Conservation (phyloP, 768 basidiomycete species). For the Mycena vulgaris region DNA sequence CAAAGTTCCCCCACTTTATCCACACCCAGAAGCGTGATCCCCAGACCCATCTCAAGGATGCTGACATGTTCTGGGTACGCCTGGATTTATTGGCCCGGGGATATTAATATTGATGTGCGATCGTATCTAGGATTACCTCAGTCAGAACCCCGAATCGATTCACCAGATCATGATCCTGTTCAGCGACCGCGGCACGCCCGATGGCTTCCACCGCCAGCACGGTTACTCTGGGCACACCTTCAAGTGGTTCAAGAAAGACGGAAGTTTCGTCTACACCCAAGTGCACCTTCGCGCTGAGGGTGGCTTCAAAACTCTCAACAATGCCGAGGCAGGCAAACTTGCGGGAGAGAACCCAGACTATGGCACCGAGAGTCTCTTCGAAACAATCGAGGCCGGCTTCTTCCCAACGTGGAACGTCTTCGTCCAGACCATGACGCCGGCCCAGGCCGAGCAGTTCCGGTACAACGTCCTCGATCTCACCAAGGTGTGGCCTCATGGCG, state of each 20-base stretch:
- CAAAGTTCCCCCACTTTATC: slow-evolving; percentile 95
- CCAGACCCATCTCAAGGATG: slow-evolving; percentile 91
- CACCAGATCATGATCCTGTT: slow-evolving; percentile 93
- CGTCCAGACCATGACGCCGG: slow-evolving; percentile 94
- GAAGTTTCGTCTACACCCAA: slow-evolving; percentile 89
- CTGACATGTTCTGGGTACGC: slow-evolving; percentile 87
- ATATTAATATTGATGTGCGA: slow-evolving; percentile 41
- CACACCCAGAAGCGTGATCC: slow-evolving; percentile 95
- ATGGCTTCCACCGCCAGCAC: slow-evolving; percentile 89
- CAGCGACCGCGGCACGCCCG: slow-evolving; percentile 96
- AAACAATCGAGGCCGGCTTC: slow-evolving; percentile 85
- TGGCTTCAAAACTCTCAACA: slow-evolving; percentile 88
- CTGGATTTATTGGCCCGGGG: background rate
- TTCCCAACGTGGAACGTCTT: slow-evolving; percentile 93
- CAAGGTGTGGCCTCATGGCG: slow-evolving; percentile 91
- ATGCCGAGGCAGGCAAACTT: slow-evolving; percentile 74
- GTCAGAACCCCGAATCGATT: slow-evolving; percentile 90
- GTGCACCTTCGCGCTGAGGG: slow-evolving; percentile 85
- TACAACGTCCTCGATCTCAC: slow-evolving; percentile 94
- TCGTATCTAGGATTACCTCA: slow-evolving; percentile 81
- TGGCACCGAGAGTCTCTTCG: slow-evolving; percentile 82
- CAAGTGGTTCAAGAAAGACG: slow-evolving; percentile 90
- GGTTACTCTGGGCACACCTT: slow-evolving; percentile 96
- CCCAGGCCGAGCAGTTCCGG: slow-evolving; percentile 92
- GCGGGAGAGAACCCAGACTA: slow-evolving; percentile 89